These are phyloP conservation scores for Prosopis cineraria DNA, from an alignment of 306 rosid species.

Conservation along the genomic window DNA sequence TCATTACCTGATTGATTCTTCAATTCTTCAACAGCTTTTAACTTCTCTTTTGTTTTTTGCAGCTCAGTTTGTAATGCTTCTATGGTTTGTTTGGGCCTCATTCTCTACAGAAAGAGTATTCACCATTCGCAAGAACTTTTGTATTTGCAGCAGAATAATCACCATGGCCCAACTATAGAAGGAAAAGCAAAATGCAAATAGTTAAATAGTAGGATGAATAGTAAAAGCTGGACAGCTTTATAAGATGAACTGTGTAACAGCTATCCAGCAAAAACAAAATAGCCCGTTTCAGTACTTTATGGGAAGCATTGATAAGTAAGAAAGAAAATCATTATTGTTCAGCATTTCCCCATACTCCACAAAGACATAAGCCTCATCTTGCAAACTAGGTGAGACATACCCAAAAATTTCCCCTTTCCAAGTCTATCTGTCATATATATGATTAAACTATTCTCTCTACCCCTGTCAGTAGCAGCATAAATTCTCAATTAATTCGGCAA, in stretches of 20 bases:
- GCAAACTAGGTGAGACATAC: not conserved
- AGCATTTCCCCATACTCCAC: not conserved
- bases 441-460: not conserved
- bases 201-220: constrained; percentile 27
- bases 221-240: constrained; percentile 30
- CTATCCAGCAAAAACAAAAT: constrained; percentile 2
- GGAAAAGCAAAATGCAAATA: constrained; percentile 26
- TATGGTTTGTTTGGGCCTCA: constrained; percentile 92
- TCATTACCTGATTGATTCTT: constrained; percentile 78
- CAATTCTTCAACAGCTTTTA: constrained; percentile 91
- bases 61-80: constrained; percentile 82
- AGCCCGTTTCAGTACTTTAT: not conserved
- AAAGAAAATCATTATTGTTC: not conserved
- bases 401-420: not conserved
- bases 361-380: not conserved
- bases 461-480: not conserved
- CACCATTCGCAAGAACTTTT: constrained; percentile 89
- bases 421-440: not conserved
- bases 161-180: constrained; percentile 81
- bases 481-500: not conserved
- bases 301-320: not conserved
- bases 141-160: constrained; percentile 82
- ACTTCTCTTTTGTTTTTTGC: constrained; percentile 87
- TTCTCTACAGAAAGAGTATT: constrained; percentile 84
- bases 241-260: constrained; percentile 5